A percentile compares a stretch with the other conserved stretches of the same genome.
Conservation (phyloP, 2,329 filamentous ascomycete genomes). For the Exophiala lecanii-corni region DNA sequence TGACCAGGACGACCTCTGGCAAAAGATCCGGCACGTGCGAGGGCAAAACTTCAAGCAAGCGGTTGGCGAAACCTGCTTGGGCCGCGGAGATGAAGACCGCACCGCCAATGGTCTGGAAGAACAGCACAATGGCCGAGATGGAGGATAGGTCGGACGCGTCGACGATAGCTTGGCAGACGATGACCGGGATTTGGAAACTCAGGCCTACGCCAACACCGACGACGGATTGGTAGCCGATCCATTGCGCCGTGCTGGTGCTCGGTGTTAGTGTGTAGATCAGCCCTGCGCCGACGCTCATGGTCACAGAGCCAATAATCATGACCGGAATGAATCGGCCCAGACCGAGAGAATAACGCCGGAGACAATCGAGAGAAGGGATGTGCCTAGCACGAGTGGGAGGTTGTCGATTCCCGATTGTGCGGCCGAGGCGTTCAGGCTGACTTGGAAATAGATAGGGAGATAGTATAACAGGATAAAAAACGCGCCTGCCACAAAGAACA, state of each 20-base stretch:
- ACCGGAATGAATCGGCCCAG: constrained; percentile 25
- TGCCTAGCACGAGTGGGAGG: constrained; percentile 37
- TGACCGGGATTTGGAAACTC: constrained; percentile 27
- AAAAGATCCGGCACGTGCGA: constrained; percentile 26
- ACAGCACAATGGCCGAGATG: constrained; percentile 24
- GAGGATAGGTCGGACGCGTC: constrained; percentile 27
- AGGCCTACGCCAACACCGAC: constrained; percentile 27
- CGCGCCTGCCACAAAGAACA: constrained; percentile 33
- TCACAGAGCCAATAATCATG: constrained; percentile 23
- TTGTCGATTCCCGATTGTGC: constrained; percentile 37
- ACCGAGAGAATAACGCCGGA: constrained; percentile 31
- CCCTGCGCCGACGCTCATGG: constrained; percentile 29
- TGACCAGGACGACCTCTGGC: constrained; percentile 24
- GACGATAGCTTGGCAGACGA: constrained; percentile 25
- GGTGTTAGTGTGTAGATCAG: constrained; percentile 32
- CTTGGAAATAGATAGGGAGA: constrained; percentile 47
- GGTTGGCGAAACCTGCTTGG: constrained; percentile 32
- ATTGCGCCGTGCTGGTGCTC: constrained; percentile 26
- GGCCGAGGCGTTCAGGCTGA: constrained; percentile 32
- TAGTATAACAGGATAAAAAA: constrained; percentile 41
- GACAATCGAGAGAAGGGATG: constrained; percentile 30
- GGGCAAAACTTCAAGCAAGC: constrained; percentile 26
- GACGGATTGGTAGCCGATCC: constrained; percentile 37
- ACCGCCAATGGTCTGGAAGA: constrained; percentile 29
- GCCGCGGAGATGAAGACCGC: constrained; percentile 30